Percentiles rank a stretch among this genome's conserved stretches.
These are phyloP conservation scores for Penicillium flavigenum DNA, from an alignment of 495 filamentous ascomycete species.

Conservation along the genomic window DNA sequence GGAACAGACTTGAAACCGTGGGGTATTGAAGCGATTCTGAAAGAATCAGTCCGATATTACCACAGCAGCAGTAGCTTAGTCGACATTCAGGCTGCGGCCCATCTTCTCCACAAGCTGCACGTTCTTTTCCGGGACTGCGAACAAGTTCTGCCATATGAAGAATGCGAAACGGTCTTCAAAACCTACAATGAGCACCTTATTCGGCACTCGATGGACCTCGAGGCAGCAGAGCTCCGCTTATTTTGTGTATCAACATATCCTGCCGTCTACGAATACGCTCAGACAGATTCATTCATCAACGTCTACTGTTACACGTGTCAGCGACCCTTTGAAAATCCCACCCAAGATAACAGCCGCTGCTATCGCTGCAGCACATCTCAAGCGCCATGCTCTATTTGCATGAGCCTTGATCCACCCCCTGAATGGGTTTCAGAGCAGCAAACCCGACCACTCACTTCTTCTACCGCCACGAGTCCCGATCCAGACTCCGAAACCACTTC, in stretches of 20 bases:
- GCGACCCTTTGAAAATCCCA: conserved; percentile 47
- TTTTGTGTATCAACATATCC: conserved; percentile 61
- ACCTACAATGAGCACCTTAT: conserved; percentile 66
- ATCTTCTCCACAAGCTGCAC: conserved; percentile 47
- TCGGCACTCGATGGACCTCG: conserved; percentile 61
- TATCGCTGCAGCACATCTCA: conserved; percentile 45
- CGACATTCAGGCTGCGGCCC: conserved; percentile 49
- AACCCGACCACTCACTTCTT: conserved; percentile 15
- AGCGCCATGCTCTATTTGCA: conserved; percentile 47
- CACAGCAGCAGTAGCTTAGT: conserved; percentile 41
- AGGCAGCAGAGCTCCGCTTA: conserved; percentile 68
- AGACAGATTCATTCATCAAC: conserved; percentile 46
- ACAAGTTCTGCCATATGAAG: conserved; percentile 44
- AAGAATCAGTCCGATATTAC: conserved; percentile 46
- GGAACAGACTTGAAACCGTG: conserved; percentile 43
- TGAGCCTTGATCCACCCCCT: conserved; percentile 46
- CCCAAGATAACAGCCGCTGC: conserved; percentile 43
- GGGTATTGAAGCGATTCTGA: conserved; percentile 47
- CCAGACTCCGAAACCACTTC: conserved; percentile 25
- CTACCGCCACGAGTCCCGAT: conserved; percentile 17
- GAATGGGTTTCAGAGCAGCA: conserved; percentile 46
- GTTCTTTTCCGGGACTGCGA: conserved; percentile 42
- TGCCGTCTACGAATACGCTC: conserved; percentile 59
- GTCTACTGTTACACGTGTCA: conserved; percentile 50
- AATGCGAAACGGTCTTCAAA: conserved; percentile 54